A percentile compares a stretch with the other conserved stretches of the same genome.
Conservation (phyloP, 23 red algal genomes). For the Gracilaria vermiculophylla region DNA sequence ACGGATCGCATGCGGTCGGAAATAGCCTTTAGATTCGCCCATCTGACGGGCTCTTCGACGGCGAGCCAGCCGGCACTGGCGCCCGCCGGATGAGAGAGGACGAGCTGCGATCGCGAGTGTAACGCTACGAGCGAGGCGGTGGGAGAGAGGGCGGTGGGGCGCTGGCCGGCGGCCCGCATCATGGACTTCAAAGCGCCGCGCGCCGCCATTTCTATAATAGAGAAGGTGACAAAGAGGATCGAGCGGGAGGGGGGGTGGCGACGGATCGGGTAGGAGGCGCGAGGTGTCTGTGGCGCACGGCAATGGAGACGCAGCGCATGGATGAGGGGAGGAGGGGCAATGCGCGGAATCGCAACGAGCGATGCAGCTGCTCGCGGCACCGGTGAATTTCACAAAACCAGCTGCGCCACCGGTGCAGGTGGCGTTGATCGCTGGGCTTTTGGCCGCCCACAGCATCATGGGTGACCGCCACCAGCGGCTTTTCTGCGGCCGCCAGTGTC, state of each 20-base stretch:
- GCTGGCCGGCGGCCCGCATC: conserved; percentile 63
- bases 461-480: too few relatives aligned
- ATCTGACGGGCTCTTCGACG: conserved; percentile 62
- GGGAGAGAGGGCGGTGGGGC: conserved; percentile 49
- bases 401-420: too few relatives aligned
- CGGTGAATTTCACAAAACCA: too few relatives aligned
- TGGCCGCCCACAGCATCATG: too few relatives aligned
- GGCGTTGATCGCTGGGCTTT: too few relatives aligned
- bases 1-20: conserved; percentile 94
- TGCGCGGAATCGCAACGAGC: neutral
- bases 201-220: conserved; percentile 42
- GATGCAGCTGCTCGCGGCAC: neutral
- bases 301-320: neutral
- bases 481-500: too few relatives aligned
- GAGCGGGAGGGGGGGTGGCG: neutral
- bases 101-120: neutral
- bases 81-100: conserved; percentile 27
- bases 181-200: conserved; percentile 58
- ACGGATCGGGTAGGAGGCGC: neutral
- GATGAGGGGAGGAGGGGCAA: neutral
- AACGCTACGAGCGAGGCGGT: conserved; percentile 32
- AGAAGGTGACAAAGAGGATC: neutral
- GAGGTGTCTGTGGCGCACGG: neutral
- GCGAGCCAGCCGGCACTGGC: conserved; percentile 40
- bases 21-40: conserved; percentile 93